Base-by-base conservation (phyloP, 495 filamentous ascomycete species). In the Hamigera avellanea region DNA sequence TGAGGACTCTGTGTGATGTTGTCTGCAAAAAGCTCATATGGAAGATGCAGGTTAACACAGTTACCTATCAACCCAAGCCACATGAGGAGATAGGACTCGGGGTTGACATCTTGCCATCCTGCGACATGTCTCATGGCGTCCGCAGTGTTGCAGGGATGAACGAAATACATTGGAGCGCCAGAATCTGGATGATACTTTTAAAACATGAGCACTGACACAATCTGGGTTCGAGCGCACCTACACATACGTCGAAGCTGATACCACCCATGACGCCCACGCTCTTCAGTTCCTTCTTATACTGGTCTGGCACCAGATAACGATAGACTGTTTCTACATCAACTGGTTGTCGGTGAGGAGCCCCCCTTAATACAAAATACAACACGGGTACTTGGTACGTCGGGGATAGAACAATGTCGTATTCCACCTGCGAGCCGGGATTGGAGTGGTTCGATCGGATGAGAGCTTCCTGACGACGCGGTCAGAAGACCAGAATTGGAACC, bases 81-180 rank as follows among this genome's bases (percentile, higher is more conserved):
- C 26, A 83, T 61, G 58, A 80, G 70, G 47, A 93, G 69, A 64
- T 91, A 93, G 35, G 70, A 64, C 49, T 75, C 63, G 21, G 74
- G 69, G 27, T 63, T 62, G 42, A 72, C 66, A 34, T 67, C 54
- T 44, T 72, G 67, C 14, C 48, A 55, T 25, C 58, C 64, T 39
- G 57, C 51, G 36, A 73, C 49, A 29, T 54, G 49, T 38, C 50
- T 51, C 74, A 93, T 80, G 33, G 80, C 81, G 43, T 86, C 80
- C 37, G 77, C 78, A n/a, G 85, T 80, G 52, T 82, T 73, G 65
- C 86, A 93, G 15, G 86, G 86, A 59, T 93, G 86, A 46, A 91
- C 63, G 61, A 86, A 91, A 50, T 82, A 87, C 33, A 73, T 66
- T 32, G 85, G 84, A 32, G 78, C 49, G 38, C 76, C 80, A 39